These are phyloP conservation scores for Venturia carpophila DNA, from an alignment of 2,329 filamentous ascomycete genomes.

Conservation along the genomic window DNA sequence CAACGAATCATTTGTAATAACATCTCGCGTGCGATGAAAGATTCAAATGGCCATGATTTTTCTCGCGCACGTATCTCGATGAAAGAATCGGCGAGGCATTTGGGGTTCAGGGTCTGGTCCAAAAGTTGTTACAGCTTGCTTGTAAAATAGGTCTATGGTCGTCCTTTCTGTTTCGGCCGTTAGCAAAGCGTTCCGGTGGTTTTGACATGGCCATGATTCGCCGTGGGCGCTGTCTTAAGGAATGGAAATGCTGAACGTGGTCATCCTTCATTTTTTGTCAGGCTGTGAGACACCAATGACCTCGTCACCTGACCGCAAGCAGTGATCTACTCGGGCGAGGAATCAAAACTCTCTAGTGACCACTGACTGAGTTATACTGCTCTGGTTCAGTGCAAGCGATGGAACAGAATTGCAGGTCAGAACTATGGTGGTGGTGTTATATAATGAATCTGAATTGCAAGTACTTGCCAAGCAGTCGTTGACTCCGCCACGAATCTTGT, in stretches of 20 bases:
- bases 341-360: not conserved
- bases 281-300: not conserved
- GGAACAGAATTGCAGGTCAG: not conserved
- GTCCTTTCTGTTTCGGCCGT: not conserved
- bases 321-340: not conserved
- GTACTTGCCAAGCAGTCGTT: not conserved
- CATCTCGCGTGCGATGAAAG: slow-evolving; percentile 2
- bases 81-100: not conserved
- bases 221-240: not conserved
- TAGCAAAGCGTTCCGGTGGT: not conserved
- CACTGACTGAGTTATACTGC: too few relatives aligned
- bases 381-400: too few relatives aligned
- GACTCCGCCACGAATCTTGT: slow-evolving; percentile 8
- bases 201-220: not conserved
- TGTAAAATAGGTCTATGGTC: not conserved
- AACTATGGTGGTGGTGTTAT: too few relatives aligned
- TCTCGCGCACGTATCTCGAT: not conserved
- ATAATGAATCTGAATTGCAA: too few relatives aligned
- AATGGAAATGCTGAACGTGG: not conserved
- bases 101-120: not conserved
- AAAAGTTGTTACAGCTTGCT: slow-evolving; percentile 8
- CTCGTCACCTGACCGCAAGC: not conserved
- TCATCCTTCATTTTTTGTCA: not conserved
- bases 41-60: not conserved
- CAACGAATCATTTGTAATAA: not conserved